Evolutionary conservation across 1,139 yeast genomes (phyloP).

Genomic region (Nakaseomyces glabratus): DNA sequence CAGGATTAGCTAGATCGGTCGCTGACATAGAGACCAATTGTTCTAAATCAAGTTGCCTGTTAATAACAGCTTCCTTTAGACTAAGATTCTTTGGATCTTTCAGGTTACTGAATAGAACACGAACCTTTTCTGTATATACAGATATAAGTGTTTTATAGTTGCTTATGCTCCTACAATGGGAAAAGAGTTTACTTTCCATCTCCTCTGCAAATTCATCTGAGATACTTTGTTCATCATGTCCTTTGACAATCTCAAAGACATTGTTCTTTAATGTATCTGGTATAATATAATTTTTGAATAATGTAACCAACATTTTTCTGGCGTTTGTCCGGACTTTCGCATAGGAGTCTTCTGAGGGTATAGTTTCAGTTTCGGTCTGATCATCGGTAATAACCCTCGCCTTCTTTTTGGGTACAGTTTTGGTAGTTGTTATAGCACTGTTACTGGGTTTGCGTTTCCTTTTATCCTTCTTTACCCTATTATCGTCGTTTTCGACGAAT

Average conservation of each 20-base stretch:
- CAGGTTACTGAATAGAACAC: conserved; percentile 47
- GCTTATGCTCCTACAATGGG: conserved; percentile 8
- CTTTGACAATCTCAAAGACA: conserved; percentile 23
- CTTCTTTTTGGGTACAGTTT: conserved; percentile 6
- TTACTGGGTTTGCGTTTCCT: conserved; percentile 10
- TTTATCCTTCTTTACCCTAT: conserved; percentile 6
- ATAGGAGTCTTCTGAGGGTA: conserved; percentile 7
- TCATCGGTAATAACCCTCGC: neutral
- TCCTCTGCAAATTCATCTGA: conserved; percentile 32
- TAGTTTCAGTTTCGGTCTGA: neutral
- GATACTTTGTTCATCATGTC: conserved; percentile 36
- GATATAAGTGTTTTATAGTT: conserved; percentile 18
- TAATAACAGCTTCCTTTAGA: conserved; percentile 41
- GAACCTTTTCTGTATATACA: conserved; percentile 44
- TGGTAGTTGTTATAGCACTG: conserved; percentile 10
- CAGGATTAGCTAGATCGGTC: conserved; percentile 65
- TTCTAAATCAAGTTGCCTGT: conserved; percentile 39
- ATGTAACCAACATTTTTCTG: conserved; percentile 32
- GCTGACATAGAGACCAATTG: conserved; percentile 50
- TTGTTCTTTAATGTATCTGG: conserved; percentile 33
- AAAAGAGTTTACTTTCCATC: conserved; percentile 36
- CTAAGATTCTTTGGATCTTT: conserved; percentile 44
- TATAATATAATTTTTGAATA: conserved; percentile 36
- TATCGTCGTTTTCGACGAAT: conserved; percentile 12
- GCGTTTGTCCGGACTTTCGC: conserved; percentile 37